Evolutionary conservation across 75 land plant species (phyloP).

Genomic region (Chamaecyparis obtusa): DNA sequence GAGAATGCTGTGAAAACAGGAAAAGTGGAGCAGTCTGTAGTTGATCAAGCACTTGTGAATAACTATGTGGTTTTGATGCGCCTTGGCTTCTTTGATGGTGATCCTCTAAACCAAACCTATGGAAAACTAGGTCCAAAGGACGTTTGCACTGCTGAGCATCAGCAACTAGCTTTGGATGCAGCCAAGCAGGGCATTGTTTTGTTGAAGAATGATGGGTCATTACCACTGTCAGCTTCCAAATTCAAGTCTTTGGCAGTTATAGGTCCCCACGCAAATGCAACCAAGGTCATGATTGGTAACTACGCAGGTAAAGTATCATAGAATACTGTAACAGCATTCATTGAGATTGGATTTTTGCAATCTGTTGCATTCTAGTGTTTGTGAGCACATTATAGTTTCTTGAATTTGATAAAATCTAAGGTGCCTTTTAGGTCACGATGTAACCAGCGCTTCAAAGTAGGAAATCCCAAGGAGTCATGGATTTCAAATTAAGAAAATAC

Average conservation of each 20-base stretch:
- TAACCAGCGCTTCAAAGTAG: neutral
- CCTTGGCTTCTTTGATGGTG: conserved; percentile 47
- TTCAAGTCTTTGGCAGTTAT: conserved; percentile 31
- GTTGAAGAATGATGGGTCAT: conserved; percentile 37
- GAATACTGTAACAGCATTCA: neutral
- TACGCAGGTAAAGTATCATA: conserved; percentile 34
- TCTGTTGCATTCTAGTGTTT: neutral
- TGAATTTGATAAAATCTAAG: neutral
- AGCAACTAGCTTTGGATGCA: conserved; percentile 49
- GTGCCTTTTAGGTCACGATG: neutral
- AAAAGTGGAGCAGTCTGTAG: conserved; percentile 17
- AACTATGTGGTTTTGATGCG: conserved; percentile 41
- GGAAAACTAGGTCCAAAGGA: conserved; percentile 29
- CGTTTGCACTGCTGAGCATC: conserved; percentile 35
- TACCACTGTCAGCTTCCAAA: conserved; percentile 26
- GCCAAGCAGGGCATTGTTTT: conserved; percentile 63
- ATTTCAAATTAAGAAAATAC: neutral
- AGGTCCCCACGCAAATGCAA: conserved; percentile 49
- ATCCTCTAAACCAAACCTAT: conserved; percentile 24
- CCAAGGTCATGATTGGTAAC: conserved; percentile 41
- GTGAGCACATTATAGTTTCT: neutral
- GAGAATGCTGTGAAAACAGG: conserved; percentile 24
- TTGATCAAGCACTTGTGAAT: conserved; percentile 34
- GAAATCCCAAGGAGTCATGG: neutral
- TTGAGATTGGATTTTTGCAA: neutral